phyloP scores from a whole-genome alignment of 2,329 filamentous ascomycete species.

The Zalaria sp. region DNA sequence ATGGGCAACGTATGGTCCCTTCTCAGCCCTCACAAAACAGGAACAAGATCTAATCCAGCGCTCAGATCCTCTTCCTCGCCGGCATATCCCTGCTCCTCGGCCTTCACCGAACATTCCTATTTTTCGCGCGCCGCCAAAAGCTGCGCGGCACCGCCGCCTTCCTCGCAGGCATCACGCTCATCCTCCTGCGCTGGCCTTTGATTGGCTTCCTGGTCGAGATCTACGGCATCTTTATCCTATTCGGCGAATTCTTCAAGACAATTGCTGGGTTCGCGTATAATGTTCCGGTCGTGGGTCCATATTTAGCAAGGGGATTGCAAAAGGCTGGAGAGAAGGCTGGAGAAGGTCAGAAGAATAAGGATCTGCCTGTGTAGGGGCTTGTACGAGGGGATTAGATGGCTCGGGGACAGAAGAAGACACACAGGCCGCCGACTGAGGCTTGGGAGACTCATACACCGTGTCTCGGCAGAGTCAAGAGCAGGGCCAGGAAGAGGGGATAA shows the following conservation, averaged over 20 bases:
- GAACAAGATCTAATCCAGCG: conserved; percentile 2
- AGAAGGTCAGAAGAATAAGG: conserved; percentile 55
- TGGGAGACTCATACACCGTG: neutral
- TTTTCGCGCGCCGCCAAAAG: conserved; percentile 92
- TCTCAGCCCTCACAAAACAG: neutral
- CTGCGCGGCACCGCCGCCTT: conserved; percentile 84
- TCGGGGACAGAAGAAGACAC: neutral
- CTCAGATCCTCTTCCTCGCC: conserved; percentile 89
- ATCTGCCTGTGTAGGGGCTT: conserved; percentile 54
- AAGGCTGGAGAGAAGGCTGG: conserved; percentile 55
- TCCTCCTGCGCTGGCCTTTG: conserved; percentile 80
- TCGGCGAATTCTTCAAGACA: conserved; percentile 91
- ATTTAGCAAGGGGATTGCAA: conserved; percentile 63
- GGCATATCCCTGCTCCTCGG: conserved; percentile 94
- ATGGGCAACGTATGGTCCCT: conserved; percentile 60
- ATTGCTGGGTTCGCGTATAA: conserved; percentile 78
- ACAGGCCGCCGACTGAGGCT: neutral
- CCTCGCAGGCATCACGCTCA: conserved; percentile 66
- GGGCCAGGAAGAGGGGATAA: too few species aligned
- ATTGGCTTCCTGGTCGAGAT: conserved; percentile 81
- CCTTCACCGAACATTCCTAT: conserved; percentile 73
- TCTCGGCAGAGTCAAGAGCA: too few species aligned
- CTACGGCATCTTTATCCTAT: conserved; percentile 85
- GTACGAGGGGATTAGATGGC: too few species aligned
- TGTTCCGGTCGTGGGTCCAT: conserved; percentile 73